Evolutionary conservation across 1,139 yeast genomes (phyloP), one percentile per base, ranked within the genome.

Genomic region (Kodamaea ohmeri): DNA sequence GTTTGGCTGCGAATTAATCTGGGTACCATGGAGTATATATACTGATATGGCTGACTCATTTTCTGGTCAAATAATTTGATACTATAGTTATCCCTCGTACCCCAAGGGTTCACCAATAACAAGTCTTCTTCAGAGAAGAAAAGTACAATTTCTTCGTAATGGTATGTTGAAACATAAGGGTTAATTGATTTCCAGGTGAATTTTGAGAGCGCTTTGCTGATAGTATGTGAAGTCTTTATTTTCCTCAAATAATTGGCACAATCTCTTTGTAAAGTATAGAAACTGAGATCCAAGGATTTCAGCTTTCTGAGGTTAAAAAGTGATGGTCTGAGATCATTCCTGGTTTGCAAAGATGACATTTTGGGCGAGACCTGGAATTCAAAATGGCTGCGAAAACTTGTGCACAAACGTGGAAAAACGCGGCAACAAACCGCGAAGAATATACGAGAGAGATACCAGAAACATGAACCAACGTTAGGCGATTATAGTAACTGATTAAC

Each of bases 61-160:
- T 24, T 5, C 12, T 9, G 6, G n/a, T n/a, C 13, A 9, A 5
- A 13, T 13, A n/a, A 11, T 24, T 24, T 24, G n/a, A 24, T 5
- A 20, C 32, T 25, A 17, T 13, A 34, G 9, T 20, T 34, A 11
- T 34, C 21, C 4, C 37, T 21, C 16, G 14, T 22, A 19, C 37
- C 37, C 4, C n/a, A 14, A 4, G 28, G 6, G 8, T 6, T 5
- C 11, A 39, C 40, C 22, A 31, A 14, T n/a, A 28, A 21, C 9
- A 40, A 32, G 13, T 40, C 43, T 24, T 16, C 15, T 21, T 31
- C 40, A 13, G 35, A 13, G 26, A 24, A 37, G 22, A 40, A 40
- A 13, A 40, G 32, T 3, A 40, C 38, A 3, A 34, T 31, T 15
- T 40, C 43, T 22, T 40, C 40, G 25, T 20, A 37, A 18, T 13